Evolutionary conservation across 371 early-diverging fungal genomes (phyloP).

Genomic region (Mortierella polycephala): DNA sequence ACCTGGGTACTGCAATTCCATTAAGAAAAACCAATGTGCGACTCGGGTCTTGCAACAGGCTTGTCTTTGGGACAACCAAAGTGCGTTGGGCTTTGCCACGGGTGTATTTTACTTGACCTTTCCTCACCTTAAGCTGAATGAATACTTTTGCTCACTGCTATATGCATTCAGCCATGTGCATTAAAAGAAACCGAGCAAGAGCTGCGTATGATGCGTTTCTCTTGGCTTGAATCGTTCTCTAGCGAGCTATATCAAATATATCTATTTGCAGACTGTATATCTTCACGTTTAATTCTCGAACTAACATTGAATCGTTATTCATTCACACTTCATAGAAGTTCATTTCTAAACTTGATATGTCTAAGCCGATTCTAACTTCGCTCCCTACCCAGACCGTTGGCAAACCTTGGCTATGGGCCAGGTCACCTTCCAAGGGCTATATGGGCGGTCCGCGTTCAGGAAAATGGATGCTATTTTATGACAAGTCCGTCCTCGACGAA

Average conservation of each 20-base stretch:
- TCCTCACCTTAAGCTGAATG: no score
- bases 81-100: no score
- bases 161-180: background rate
- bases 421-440: slow-evolving; percentile 6
- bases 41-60: no score
- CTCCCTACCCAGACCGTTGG: slow-evolving; percentile 15
- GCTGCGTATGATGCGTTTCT: background rate
- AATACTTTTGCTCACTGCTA: no score
- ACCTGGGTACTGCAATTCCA: no score
- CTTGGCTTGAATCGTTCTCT: background rate
- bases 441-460: slow-evolving; percentile 11
- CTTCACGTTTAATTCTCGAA: background rate
- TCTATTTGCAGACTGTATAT: background rate
- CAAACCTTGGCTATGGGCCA: slow-evolving; percentile 23
- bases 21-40: no score
- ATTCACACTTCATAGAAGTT: background rate
- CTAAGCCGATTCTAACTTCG: background rate
- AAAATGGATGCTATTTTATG: slow-evolving; percentile 46
- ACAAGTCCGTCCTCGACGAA: slow-evolving; percentile 31
- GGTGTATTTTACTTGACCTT: no score
- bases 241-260: background rate
- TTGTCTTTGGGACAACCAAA: no score
- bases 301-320: slow-evolving; percentile 1
- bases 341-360: background rate
- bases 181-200: background rate